Evolutionary conservation across 2,329 filamentous ascomycete genomes (phyloP).

Genomic region (Daldinia eschscholtzii): DNA sequence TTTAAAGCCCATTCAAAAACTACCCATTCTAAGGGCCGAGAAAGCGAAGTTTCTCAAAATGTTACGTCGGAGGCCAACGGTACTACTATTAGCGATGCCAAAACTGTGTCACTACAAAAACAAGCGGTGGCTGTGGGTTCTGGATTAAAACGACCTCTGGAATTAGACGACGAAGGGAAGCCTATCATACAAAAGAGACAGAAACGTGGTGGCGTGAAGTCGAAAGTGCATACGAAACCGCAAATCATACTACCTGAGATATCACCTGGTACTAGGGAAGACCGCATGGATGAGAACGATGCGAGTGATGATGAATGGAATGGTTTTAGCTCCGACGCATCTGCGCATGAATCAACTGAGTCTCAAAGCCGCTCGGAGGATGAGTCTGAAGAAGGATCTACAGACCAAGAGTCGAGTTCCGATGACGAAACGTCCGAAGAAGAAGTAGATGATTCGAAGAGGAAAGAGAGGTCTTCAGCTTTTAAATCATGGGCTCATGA

Average conservation of each 20-base stretch:
- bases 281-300: slow-evolving; percentile 22
- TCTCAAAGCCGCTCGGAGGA: slow-evolving; percentile 51
- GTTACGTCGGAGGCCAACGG: slow-evolving; percentile 32
- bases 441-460: slow-evolving; percentile 50
- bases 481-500: slow-evolving; percentile 96
- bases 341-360: slow-evolving; percentile 42
- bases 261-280: slow-evolving; percentile 51
- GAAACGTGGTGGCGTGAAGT: slow-evolving; percentile 72
- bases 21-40: background rate
- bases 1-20: slow-evolving; percentile 46
- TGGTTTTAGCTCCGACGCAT: slow-evolving; percentile 68
- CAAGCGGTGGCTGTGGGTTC: slow-evolving; percentile 66
- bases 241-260: slow-evolving; percentile 54
- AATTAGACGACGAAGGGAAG: slow-evolving; percentile 81
- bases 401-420: slow-evolving; percentile 52
- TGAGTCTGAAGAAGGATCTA: slow-evolving; percentile 51
- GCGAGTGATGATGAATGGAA: slow-evolving; percentile 67
- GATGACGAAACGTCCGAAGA: slow-evolving; percentile 53
- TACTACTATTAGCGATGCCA: slow-evolving; percentile 16
- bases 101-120: slow-evolving; percentile 12
- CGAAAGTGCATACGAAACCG: slow-evolving; percentile 63
- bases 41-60: slow-evolving; percentile 2
- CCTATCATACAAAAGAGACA: slow-evolving; percentile 88
- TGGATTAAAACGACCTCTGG: slow-evolving; percentile 88
- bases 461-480: slow-evolving; percentile 66